These are phyloP conservation scores for Fusarium sp. DNA, from an alignment of 2,329 filamentous ascomycete species.

Conservation along the genomic window DNA sequence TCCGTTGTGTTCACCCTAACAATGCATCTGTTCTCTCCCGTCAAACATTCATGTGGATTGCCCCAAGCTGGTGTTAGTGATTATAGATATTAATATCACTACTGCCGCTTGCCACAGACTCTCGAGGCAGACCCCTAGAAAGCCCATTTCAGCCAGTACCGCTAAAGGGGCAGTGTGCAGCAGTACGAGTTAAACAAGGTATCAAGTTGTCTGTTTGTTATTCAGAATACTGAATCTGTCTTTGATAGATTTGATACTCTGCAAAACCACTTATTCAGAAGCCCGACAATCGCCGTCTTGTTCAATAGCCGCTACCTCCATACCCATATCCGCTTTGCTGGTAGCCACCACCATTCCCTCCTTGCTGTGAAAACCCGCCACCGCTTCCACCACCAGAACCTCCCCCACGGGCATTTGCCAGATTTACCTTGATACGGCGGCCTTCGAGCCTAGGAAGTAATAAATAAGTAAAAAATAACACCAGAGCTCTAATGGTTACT, in stretches of 20 bases:
- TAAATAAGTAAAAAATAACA: neutral
- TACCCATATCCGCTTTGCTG: neutral
- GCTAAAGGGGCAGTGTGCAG: no score
- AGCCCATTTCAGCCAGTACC: no score
- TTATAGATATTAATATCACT: no score
- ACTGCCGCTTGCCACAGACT: no score
- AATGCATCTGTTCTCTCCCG: no score
- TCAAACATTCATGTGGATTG: no score
- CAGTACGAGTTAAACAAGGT: neutral
- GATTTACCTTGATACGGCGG: neutral
- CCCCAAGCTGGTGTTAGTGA: no score
- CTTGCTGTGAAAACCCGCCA: no score
- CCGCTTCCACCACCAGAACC: neutral
- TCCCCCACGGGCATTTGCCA: neutral
- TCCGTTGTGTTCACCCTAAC: no score
- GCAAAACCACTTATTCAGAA: neutral
- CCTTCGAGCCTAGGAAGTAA: neutral
- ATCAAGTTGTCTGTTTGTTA: neutral
- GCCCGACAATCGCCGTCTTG: neutral
- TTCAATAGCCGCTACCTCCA: neutral
- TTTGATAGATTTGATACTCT: neutral
- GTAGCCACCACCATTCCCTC: neutral
- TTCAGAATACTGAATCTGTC: fast-evolving
- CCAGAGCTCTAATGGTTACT: neutral
- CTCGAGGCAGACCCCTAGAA: no score